Percentiles rank a stretch among this genome's conserved stretches.
phyloP scores from a whole-genome alignment of 2,329 filamentous ascomycete genomes.

The Aspergillus felis region DNA sequence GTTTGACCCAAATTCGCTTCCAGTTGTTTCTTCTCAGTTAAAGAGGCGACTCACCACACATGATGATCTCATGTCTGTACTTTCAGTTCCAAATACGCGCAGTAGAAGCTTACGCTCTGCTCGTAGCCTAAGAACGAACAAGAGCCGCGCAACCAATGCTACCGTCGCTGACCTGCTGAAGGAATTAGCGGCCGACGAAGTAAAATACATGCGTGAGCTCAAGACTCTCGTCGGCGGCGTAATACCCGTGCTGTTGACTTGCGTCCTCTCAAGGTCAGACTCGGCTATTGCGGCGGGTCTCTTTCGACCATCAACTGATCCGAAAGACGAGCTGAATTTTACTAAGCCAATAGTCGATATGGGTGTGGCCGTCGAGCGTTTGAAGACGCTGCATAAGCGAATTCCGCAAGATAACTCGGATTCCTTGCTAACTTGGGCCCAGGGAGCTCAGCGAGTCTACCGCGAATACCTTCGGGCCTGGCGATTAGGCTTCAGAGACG shows the following conservation, averaged over 20 bases:
- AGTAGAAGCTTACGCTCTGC: conserved; percentile 70
- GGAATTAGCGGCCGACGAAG: conserved; percentile 79
- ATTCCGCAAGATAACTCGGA: conserved; percentile 71
- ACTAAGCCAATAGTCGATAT: conserved; percentile 90
- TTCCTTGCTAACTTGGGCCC: conserved; percentile 74
- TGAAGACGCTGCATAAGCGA: conserved; percentile 74
- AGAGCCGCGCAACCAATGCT: conserved; percentile 62
- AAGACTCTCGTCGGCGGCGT: conserved; percentile 93
- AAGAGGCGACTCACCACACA: conserved; percentile 83
- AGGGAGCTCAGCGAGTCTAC: conserved; percentile 73
- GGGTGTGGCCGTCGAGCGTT: conserved; percentile 81
- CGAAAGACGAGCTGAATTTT: conserved; percentile 58
- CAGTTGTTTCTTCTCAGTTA: conserved; percentile 48
- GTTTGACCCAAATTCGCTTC: conserved; percentile 40
- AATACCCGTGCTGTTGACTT: conserved; percentile 83
- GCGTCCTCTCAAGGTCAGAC: conserved; percentile 71
- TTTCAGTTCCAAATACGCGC: conserved; percentile 64
- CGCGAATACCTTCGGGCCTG: conserved; percentile 81
- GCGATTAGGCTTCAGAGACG: conserved; percentile 89
- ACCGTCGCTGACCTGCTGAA: conserved; percentile 72
- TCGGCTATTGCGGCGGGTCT: conserved; percentile 62
- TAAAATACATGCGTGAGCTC: conserved; percentile 83
- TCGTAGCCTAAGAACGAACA: conserved; percentile 71
- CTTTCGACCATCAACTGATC: conserved; percentile 56
- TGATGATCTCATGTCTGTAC: conserved; percentile 87